Evolutionary conservation across 129 eudicot genomes (phyloP).

Genomic region (Chrysanthemum makinoi): DNA sequence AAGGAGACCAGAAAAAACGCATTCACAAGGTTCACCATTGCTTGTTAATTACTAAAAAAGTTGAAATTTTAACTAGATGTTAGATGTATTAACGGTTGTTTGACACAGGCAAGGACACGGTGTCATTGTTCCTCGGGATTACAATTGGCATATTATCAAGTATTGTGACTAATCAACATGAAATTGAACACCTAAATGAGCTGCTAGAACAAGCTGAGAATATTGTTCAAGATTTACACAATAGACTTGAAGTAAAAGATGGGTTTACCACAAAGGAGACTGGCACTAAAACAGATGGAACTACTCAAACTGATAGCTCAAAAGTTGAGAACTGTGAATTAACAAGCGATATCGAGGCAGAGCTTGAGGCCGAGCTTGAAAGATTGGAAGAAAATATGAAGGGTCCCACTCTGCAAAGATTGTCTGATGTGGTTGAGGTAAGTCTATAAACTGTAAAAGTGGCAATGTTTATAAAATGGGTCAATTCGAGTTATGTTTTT

Average conservation of each 20-base stretch:
- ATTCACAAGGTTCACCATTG: constrained; percentile 31
- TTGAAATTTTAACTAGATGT: neutral
- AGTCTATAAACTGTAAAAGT: constrained; percentile 9
- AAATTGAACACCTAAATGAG: constrained; percentile 47
- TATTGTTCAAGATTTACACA: constrained; percentile 63
- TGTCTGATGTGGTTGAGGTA: constrained; percentile 48
- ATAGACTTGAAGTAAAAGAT: constrained; percentile 61
- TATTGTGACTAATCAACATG: constrained; percentile 31
- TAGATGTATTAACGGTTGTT: neutral
- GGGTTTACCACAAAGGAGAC: constrained; percentile 16
- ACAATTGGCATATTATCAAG: constrained; percentile 45
- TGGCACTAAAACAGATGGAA: neutral
- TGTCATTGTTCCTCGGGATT: constrained; percentile 51
- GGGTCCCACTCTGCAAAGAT: constrained; percentile 28
- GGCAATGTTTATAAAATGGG: constrained; percentile 7
- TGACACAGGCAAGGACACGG: constrained; percentile 25
- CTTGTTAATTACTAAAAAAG: neutral
- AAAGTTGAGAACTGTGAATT: constrained; percentile 30
- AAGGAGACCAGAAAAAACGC: constrained; percentile 27
- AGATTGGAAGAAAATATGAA: constrained; percentile 58
- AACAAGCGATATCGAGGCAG: constrained; percentile 69
- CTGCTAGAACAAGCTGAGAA: constrained; percentile 51
- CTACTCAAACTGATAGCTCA: neutral
- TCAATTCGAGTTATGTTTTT: neutral
- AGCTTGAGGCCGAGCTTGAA: constrained; percentile 90